A percentile compares a stretch with the other conserved stretches of the same genome.
phyloP scores from a whole-genome alignment of 2,329 filamentous ascomycete genomes.

The Blumeriella jaapii region DNA sequence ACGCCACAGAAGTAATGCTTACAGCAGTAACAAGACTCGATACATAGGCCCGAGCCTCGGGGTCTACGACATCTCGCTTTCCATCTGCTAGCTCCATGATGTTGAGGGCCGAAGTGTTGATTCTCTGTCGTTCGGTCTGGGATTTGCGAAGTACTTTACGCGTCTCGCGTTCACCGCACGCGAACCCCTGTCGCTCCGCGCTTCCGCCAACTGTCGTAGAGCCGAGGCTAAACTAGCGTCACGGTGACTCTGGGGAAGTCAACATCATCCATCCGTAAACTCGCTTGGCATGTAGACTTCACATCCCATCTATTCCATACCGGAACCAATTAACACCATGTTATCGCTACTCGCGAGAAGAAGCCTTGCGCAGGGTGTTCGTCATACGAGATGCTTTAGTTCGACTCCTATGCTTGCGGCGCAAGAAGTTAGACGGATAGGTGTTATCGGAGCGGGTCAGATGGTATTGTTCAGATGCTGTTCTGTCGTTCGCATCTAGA shows the following conservation, averaged over 20 bases:
- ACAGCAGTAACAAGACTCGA: constrained; percentile 85
- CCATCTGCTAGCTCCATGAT: constrained; percentile 45
- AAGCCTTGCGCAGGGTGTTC: constrained; percentile 16
- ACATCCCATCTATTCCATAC: constrained; percentile 1
- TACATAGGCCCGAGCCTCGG: constrained; percentile 85
- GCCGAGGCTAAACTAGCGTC: constrained; percentile 13
- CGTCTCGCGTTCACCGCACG: too few relatives aligned
- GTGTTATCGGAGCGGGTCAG: constrained; percentile 88
- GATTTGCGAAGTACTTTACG: constrained; percentile 5
- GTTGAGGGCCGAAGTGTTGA: not conserved
- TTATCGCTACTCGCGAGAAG: constrained; percentile 19
- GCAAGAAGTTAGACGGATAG: constrained; percentile 72
- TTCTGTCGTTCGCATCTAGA: too few relatives aligned
- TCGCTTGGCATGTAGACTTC: too few relatives aligned
- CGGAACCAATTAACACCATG: constrained; percentile 17
- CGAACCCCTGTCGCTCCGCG: constrained; percentile 11
- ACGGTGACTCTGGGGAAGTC: constrained; percentile 11
- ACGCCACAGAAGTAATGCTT: constrained; percentile 11
- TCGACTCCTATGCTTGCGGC: constrained; percentile 47
- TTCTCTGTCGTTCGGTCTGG: not conserved
- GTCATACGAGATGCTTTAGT: constrained; percentile 49
- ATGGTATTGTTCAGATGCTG: too few relatives aligned
- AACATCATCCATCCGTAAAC: constrained; percentile 3
- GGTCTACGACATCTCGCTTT: constrained; percentile 59
- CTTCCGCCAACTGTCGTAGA: constrained; percentile 2